Evolutionary conservation across 495 filamentous ascomycete species (phyloP).

Genomic region (Tetracladium setigerum): DNA sequence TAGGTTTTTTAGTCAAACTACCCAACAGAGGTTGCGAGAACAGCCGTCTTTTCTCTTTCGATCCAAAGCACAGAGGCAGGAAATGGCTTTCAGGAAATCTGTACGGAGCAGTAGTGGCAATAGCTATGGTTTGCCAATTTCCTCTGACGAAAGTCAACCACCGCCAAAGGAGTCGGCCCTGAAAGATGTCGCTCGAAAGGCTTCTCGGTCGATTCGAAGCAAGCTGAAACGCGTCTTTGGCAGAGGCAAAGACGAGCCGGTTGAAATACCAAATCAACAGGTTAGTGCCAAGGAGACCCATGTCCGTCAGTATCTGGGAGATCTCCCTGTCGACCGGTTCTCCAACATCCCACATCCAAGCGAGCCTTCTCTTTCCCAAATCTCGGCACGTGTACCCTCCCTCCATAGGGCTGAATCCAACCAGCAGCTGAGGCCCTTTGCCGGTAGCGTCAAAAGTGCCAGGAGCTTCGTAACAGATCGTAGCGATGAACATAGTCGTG

Average conservation of each 20-base stretch:
- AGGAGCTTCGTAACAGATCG: slow-evolving; percentile 35
- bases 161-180: slow-evolving; percentile 29
- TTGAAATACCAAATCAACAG: slow-evolving; percentile 39
- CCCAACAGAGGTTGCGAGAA: slow-evolving; percentile 26
- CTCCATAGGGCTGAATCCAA: slow-evolving; percentile 29
- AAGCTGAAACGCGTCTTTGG: slow-evolving; percentile 48
- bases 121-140: slow-evolving; percentile 24
- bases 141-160: slow-evolving; percentile 16
- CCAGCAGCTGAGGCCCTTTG: slow-evolving; percentile 32
- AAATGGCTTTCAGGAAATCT: slow-evolving; percentile 52
- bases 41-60: slow-evolving; percentile 43
- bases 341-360: slow-evolving; percentile 21
- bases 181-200: slow-evolving; percentile 46
- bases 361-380: slow-evolving; percentile 19
- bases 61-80: slow-evolving; percentile 33
- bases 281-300: slow-evolving; percentile 42
- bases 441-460: slow-evolving; percentile 45
- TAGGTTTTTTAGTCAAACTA: slow-evolving; percentile 34
- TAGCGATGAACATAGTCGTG: slow-evolving; percentile 46
- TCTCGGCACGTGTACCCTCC: slow-evolving; percentile 33
- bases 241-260: slow-evolving; percentile 30
- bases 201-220: slow-evolving; percentile 54
- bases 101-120: slow-evolving; percentile 43
- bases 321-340: slow-evolving; percentile 15
- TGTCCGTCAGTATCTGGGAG: slow-evolving; percentile 26